Base-by-base conservation (phyloP, 306 rosid species). In the Vigna nakashimae region DNA sequence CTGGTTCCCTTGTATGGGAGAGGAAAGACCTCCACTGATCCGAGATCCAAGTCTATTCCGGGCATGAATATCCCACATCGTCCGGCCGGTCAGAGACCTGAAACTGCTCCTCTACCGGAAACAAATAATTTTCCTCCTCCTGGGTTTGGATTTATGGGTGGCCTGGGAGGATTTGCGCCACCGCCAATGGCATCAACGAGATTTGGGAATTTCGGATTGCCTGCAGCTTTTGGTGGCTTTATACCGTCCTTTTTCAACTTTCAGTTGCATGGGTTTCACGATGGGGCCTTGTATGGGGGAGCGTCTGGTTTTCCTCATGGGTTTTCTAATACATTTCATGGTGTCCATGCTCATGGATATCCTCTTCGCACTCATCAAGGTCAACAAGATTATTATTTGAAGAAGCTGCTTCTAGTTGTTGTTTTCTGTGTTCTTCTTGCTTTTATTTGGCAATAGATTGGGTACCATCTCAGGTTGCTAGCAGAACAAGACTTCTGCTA, bases 1-100 rank as follows among this genome's bases (percentile, higher is more conserved):
- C 60, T 92, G 92, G 96, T 92, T 49, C 97, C 97, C 28, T 85
- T 92, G 17, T 92, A 92, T 57, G 97, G 97, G 32, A 83, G 96
- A 82, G 97, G 97, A 18, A 92, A 92, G 90, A 86, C 93, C 5
- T 89, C 97, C 2, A 69, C 88, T 58, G 97, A 92, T 80, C 97
- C 97, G 6, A 92, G 97, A 82, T 87, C 97, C 0, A 92, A 85
- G 86, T 83, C 90, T 9, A 79, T 90, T 63, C 93, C 97, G 4
- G 94, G 89, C 0, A 16, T 85, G 28, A 81, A 79, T 15, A 91
- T 92, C 73, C 97, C 97, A 0, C 88, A 86, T 80, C 96, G 97
- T 53, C 97, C 94, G 0, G 55, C 91, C 15, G 97, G 96, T 49
- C 97, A 90, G 82, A 88, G 97, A 38, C 96, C 96, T 1, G 97